Conservation (phyloP, 2,329 filamentous ascomycete genomes). For the Thielaviopsis ethacetica region DNA sequence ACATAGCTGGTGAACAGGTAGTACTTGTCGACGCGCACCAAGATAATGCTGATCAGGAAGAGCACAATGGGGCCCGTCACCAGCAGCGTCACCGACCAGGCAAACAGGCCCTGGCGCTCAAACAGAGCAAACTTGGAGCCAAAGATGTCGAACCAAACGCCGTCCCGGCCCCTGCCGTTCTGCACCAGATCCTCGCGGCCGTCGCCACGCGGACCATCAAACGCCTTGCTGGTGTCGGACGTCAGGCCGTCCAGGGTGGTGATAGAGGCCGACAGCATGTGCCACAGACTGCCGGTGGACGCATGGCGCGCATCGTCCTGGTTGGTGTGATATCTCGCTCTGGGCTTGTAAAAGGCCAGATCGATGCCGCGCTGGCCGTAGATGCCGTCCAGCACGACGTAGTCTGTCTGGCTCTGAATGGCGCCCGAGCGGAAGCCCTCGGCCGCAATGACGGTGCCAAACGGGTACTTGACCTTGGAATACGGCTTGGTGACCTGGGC, state of each 20-base stretch:
- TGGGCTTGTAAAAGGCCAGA: conserved; percentile 76
- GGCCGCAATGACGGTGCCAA: conserved; percentile 64
- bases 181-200: conserved; percentile 42
- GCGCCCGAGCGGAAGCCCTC: conserved; percentile 71
- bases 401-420: conserved; percentile 79
- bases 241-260: conserved; percentile 58
- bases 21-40: conserved; percentile 62
- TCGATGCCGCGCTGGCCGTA: conserved; percentile 79
- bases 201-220: conserved; percentile 42
- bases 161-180: conserved; percentile 49
- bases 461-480: conserved; percentile 53
- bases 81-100: conserved; percentile 68
- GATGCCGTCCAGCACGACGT: conserved; percentile 60
- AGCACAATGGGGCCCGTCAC: conserved; percentile 64
- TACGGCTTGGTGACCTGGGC: conserved; percentile 73
- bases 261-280: conserved; percentile 80
- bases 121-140: conserved; percentile 67
- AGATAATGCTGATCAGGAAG: conserved; percentile 48
- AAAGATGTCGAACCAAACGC: conserved; percentile 90
- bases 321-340: conserved; percentile 77
- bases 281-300: conserved; percentile 59
- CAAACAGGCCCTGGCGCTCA: conserved; percentile 67
- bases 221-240: conserved; percentile 47
- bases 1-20: conserved; percentile 62
- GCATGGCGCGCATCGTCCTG: conserved; percentile 76